Evolutionary conservation across 116 monocot genomes (phyloP), one percentile per base, ranked within the genome.

Genomic region (Trichopus zeylanicus): DNA sequence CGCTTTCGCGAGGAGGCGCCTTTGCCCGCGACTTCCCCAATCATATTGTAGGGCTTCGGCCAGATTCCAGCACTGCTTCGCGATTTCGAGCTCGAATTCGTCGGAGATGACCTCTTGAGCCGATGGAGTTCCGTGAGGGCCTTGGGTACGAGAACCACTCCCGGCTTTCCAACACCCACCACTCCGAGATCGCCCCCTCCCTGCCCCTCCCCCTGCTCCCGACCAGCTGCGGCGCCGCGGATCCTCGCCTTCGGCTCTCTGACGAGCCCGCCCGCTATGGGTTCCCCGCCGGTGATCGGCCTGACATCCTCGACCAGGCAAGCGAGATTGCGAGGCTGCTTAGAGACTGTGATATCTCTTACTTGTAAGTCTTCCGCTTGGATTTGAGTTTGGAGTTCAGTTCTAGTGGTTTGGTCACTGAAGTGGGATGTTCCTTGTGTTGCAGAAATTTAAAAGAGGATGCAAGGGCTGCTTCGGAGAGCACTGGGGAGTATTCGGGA

Each of bases 151-250:
- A 91, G 81, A 77, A 70, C 62, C 72, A 71, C 18, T 87, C 81
- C 81, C 70, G 98, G 48, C 70, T 98, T 33, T 65, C 85, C n/a
- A 98, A 98, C 71, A 85, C 81, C 55, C 63, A 64, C 16, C 73
- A 87, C 53, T 81, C 87, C 29, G 95, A 95, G 69, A 68, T 95
- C 65, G 76, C 75, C 18, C 79, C 95, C 0, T 76, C 83, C 31
- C 84, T 95, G 15, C 60, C 83, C 16, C 79, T 95, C 3, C 95
- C 95, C 29, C 69, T 74, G 24, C 90, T 95, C 20, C 95, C 89
- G 9, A 67, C 78, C 25, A 66, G 66, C 69, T 84, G 71, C 27
- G 95, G 95, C 46, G 67, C 75, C n/a, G 61, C 67, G 12, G 79
- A 78, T 67, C 76, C 57, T 63, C 34, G 29, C 48, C 66, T 89